phyloP scores from a whole-genome alignment of 202 grass and related monocot species.

The Bolboschoenoplectus hybrid region DNA sequence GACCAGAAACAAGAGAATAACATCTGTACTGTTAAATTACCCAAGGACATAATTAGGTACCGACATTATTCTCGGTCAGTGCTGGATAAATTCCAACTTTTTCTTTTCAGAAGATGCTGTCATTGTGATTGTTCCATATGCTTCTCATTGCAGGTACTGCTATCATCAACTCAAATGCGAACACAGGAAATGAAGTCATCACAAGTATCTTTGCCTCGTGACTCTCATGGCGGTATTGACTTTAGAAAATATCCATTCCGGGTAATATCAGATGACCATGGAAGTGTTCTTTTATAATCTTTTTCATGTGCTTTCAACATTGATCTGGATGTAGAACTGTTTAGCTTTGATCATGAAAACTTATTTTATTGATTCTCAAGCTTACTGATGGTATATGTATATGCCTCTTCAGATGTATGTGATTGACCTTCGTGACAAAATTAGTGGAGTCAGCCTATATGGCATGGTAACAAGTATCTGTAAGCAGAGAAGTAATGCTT shows the following conservation, averaged over 20 bases:
- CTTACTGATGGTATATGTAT: conserved; percentile 24
- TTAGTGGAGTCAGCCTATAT: conserved; percentile 80
- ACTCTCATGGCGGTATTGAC: conserved; percentile 80
- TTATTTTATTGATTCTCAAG: conserved; percentile 29
- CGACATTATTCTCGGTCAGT: neutral
- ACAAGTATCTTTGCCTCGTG: conserved; percentile 76
- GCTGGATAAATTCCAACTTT: neutral
- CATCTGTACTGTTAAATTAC: neutral
- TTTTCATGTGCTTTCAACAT: conserved; percentile 30
- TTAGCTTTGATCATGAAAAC: conserved; percentile 19
- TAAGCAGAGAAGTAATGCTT: conserved; percentile 54
- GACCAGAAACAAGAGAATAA: neutral
- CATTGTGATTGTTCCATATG: conserved; percentile 24
- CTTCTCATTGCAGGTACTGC: conserved; percentile 62
- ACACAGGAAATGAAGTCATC: conserved; percentile 70
- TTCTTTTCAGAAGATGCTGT: conserved; percentile 1
- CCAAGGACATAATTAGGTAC: neutral
- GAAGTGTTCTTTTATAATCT: conserved; percentile 27
- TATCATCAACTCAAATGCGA: conserved; percentile 83
- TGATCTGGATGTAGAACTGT: conserved; percentile 7
- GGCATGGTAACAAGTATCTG: conserved; percentile 61
- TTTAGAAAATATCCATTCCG: conserved; percentile 94
- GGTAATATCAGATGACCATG: conserved; percentile 55
- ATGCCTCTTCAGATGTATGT: conserved; percentile 58
- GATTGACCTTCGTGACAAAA: conserved; percentile 75